A percentile compares a stretch with the other conserved stretches of the same genome.
phyloP scores from a whole-genome alignment of 208 protist genomes.

The Wallacemonas rigidus region DNA sequence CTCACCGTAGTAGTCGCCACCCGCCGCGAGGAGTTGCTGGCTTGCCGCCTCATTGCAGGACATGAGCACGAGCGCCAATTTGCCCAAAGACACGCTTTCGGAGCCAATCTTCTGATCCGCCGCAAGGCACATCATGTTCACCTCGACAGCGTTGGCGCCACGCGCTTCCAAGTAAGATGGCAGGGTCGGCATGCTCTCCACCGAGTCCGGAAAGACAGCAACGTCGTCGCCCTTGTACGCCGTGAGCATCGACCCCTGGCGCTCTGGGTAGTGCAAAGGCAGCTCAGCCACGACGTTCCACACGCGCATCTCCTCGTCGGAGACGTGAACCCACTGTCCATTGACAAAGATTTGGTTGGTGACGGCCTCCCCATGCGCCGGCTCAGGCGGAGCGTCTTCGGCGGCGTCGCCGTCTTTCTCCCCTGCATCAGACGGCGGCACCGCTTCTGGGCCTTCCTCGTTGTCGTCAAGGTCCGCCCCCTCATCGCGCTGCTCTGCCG shows the following conservation, averaged over 20 bases:
- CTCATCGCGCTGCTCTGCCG: background rate
- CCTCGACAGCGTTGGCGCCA: constrained; percentile 38
- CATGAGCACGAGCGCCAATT: constrained; percentile 71
- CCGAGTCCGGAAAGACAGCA: constrained; percentile 17
- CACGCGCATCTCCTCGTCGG: constrained; percentile 58
- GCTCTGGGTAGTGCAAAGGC: constrained; percentile 56
- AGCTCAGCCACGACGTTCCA: constrained; percentile 61
- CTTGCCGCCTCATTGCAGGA: constrained; percentile 40
- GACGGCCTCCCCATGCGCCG: constrained; percentile 20
- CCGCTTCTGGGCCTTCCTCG: too few relatives aligned
- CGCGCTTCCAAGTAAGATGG: constrained; percentile 34
- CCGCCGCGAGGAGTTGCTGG: constrained; percentile 36
- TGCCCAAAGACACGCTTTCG: constrained; percentile 67
- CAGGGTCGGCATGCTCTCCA: constrained; percentile 47
- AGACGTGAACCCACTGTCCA: constrained; percentile 58
- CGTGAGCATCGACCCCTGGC: constrained; percentile 35
- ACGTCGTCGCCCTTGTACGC: constrained; percentile 27
- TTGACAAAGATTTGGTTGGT: constrained; percentile 56
- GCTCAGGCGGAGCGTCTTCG: constrained; percentile 20
- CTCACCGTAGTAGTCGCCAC: constrained; percentile 31
- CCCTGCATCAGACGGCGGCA: too few relatives aligned
- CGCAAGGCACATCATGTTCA: constrained; percentile 76
- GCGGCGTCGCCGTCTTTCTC: too few relatives aligned
- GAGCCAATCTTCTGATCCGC: constrained; percentile 70
- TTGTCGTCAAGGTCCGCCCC: constrained; percentile 8